Conservation (phyloP, 2,329 filamentous ascomycete species). For the Alternaria infectoria region DNA sequence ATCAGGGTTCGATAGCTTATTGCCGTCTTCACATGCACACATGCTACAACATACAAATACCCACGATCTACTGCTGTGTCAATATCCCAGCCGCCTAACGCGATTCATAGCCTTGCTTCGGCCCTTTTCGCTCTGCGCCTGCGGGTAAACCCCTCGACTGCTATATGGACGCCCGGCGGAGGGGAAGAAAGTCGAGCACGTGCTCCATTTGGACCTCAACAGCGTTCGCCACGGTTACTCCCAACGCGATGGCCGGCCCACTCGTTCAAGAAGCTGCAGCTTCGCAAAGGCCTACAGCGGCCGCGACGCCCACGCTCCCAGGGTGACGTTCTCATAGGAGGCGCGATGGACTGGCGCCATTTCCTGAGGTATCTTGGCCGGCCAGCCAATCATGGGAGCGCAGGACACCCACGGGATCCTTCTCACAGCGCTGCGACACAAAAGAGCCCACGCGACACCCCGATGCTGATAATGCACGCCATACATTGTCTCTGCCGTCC, state of each 20-base stretch:
- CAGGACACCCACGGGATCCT: constrained; percentile 24
- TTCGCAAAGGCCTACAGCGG: constrained; percentile 17
- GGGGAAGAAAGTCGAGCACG: constrained; percentile 16
- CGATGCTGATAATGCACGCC: constrained; percentile 27
- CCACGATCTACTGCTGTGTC: background rate
- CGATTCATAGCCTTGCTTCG: background rate
- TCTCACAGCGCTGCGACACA: constrained; percentile 27
- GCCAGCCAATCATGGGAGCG: constrained; percentile 28
- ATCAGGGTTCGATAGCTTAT: background rate
- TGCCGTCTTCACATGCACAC: constrained; percentile 10
- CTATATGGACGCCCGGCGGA: background rate
- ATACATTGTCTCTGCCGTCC: constrained; percentile 9
- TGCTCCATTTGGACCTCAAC: constrained; percentile 15
- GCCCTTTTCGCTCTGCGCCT: background rate
- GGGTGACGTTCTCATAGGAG: constrained; percentile 35
- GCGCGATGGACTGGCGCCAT: constrained; percentile 16
- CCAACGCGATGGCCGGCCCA: constrained; percentile 9
- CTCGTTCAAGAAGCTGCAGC: constrained; percentile 19
- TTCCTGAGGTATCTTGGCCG: background rate
- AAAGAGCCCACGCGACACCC: constrained; percentile 40
- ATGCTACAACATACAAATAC: background rate
- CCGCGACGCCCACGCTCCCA: constrained; percentile 32
- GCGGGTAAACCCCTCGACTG: background rate
- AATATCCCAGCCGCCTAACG: background rate
- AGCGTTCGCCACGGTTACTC: constrained; percentile 3